A percentile compares a stretch with the other conserved stretches of the same genome.
Evolutionary conservation across 345 rosid genomes (phyloP).

Genomic region (Citrus medica): DNA sequence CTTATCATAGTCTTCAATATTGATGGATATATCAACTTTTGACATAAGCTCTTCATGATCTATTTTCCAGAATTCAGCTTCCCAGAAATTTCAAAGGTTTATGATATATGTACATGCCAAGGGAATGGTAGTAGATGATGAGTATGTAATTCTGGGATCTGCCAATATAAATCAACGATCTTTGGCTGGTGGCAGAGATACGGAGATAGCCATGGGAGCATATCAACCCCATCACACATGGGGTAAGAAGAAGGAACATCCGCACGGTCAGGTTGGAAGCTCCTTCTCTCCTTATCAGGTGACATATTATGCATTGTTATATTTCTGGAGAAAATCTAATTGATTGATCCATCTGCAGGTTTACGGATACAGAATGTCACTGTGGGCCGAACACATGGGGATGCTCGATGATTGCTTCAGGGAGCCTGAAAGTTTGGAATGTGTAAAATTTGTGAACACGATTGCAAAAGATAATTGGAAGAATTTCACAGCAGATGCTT

Average conservation of each 20-base stretch:
- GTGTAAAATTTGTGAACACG: constrained; percentile 58
- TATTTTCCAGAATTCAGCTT: constrained; percentile 52
- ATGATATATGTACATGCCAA: constrained; percentile 87
- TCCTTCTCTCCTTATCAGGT: neutral
- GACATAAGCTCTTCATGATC: neutral
- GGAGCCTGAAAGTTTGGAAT: constrained; percentile 51
- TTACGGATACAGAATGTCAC: constrained; percentile 77
- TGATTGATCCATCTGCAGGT: constrained; percentile 34
- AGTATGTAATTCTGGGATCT: constrained; percentile 75
- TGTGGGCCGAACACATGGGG: constrained; percentile 91
- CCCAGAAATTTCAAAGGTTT: constrained; percentile 59
- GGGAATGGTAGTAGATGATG: constrained; percentile 88
- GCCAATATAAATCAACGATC: constrained; percentile 88
- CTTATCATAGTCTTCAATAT: neutral
- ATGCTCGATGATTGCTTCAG: constrained; percentile 39
- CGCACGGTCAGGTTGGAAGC: constrained; percentile 60
- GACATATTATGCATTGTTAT: neutral
- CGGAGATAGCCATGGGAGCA: constrained; percentile 88
- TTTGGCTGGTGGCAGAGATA: constrained; percentile 80
- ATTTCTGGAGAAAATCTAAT: neutral
- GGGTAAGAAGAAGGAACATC: constrained; percentile 48
- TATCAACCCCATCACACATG: constrained; percentile 71
- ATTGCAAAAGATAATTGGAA: constrained; percentile 78
- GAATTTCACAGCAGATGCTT: constrained; percentile 40
- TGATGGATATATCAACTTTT: neutral